Percentiles rank a stretch among this genome's conserved stretches.
These are phyloP conservation scores for Flammula alnicola DNA, from an alignment of 1,284 basidiomycete genomes.

Conservation along the genomic window DNA sequence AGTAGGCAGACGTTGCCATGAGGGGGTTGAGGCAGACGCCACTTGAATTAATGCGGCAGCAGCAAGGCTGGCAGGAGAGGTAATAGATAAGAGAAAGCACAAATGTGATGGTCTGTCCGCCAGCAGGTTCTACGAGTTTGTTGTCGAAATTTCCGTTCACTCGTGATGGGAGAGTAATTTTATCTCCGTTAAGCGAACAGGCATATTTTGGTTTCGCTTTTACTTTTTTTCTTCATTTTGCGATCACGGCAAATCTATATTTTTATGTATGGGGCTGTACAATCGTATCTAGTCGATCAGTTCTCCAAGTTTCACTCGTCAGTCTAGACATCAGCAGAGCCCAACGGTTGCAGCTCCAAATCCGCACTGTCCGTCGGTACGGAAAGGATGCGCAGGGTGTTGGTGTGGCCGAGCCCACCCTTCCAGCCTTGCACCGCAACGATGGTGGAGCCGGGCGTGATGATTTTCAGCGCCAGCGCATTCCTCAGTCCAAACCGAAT, in stretches of 20 bases:
- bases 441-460: slow-evolving; percentile 89
- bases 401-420: slow-evolving; percentile 93
- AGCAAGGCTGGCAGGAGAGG: slow-evolving; percentile 6
- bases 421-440: slow-evolving; percentile 99
- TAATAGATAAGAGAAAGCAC: slow-evolving; percentile 3
- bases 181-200: slow-evolving; percentile 19
- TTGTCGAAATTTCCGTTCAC: slow-evolving; percentile 21
- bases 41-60: slow-evolving; percentile 1
- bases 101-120: slow-evolving; percentile 11
- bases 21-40: neutral
- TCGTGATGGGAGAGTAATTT: slow-evolving; percentile 18
- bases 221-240: neutral
- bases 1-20: slow-evolving; percentile 56
- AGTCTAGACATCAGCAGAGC: slow-evolving; percentile 32
- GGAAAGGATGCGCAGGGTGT: slow-evolving; percentile 78
- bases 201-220: neutral
- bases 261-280: no score
- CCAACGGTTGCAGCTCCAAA: slow-evolving; percentile 77
- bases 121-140: slow-evolving; percentile 13
- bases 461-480: slow-evolving; percentile 88
- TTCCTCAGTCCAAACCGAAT: slow-evolving; percentile 90
- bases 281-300: neutral
- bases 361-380: slow-evolving; percentile 89
- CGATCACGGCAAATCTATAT: no score
- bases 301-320: slow-evolving; percentile 1